Evolutionary conservation across 805 yeast species (phyloP).

Genomic region (Ogataea trehaloabstinens): DNA sequence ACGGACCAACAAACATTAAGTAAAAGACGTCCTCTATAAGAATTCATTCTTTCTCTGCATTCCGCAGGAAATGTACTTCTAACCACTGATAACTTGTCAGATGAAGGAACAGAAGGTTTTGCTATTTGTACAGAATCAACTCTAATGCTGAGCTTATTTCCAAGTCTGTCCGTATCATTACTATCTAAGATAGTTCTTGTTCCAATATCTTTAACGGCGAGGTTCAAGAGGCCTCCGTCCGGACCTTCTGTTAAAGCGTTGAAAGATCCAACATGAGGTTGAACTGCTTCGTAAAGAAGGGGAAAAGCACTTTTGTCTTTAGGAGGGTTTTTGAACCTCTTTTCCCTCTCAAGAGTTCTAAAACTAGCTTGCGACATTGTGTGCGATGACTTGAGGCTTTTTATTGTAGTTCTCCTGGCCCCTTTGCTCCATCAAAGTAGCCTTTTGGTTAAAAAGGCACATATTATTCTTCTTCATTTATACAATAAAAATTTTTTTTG

Average conservation of each 20-base stretch:
- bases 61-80: constrained; percentile 81
- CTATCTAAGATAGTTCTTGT: constrained; percentile 82
- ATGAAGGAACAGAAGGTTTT: constrained; percentile 72
- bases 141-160: constrained; percentile 81
- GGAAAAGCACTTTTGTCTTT: constrained; percentile 82
- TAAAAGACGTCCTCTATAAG: constrained; percentile 77
- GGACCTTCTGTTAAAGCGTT: constrained; percentile 91
- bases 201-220: constrained; percentile 89
- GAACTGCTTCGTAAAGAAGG: constrained; percentile 80
- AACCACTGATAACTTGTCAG: constrained; percentile 72
- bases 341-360: constrained; percentile 84
- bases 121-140: constrained; percentile 88
- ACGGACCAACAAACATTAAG: constrained; percentile 82
- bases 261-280: constrained; percentile 94
- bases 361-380: constrained; percentile 47
- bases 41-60: constrained; percentile 84
- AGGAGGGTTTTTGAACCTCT: constrained; percentile 85
- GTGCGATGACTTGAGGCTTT: too few relatives aligned
- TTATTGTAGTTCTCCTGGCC: too few relatives aligned
- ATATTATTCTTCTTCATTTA: too few relatives aligned
- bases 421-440: too few relatives aligned
- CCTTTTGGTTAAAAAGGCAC: too few relatives aligned
- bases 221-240: constrained; percentile 78
- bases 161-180: constrained; percentile 61
- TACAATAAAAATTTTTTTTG: too few relatives aligned